Percentiles rank a stretch among this genome's conserved stretches.
phyloP scores from a whole-genome alignment of 2,329 filamentous ascomycete species.

The Scolecobasidium constrictum region DNA sequence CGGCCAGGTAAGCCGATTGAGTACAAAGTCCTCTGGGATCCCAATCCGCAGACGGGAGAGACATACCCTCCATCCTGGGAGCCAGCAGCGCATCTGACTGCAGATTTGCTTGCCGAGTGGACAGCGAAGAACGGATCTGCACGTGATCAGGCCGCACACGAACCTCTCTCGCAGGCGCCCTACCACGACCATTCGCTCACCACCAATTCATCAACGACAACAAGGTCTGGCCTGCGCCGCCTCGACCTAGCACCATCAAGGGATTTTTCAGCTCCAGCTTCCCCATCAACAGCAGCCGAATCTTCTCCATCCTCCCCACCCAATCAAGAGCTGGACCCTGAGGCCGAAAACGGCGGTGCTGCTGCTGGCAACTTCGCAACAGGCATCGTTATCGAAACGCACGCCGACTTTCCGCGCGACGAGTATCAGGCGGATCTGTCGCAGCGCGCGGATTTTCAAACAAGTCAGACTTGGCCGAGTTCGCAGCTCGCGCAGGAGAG shows the following conservation, averaged over 20 bases:
- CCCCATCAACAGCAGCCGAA: not conserved
- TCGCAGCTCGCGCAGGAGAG: not conserved
- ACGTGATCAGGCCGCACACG: not conserved
- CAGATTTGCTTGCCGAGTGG: not conserved
- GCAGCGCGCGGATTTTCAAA: not conserved
- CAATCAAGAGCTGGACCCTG: not conserved
- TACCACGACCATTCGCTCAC: not conserved
- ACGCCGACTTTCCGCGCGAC: constrained; percentile 2
- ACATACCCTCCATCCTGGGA: not conserved
- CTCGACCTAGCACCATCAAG: too few species aligned
- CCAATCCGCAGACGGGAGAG: constrained; percentile 1
- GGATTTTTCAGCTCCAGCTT: not conserved
- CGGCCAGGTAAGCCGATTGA: not conserved
- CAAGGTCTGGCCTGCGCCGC: not conserved
- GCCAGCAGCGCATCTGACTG: not conserved
- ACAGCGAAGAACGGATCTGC: not conserved
- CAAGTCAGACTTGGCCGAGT: constrained; percentile 3
- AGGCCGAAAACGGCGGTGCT: not conserved
- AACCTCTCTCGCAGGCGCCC: not conserved
- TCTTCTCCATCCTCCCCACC: not conserved
- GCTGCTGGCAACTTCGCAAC: not conserved
- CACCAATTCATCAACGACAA: not conserved
- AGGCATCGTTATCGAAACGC: constrained; percentile 1
- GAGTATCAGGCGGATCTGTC: constrained; percentile 8
- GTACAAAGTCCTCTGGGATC: not conserved